Evolutionary conservation across 192 early-diverging fungal genomes (phyloP).

Genomic region (Podila minutissima): DNA sequence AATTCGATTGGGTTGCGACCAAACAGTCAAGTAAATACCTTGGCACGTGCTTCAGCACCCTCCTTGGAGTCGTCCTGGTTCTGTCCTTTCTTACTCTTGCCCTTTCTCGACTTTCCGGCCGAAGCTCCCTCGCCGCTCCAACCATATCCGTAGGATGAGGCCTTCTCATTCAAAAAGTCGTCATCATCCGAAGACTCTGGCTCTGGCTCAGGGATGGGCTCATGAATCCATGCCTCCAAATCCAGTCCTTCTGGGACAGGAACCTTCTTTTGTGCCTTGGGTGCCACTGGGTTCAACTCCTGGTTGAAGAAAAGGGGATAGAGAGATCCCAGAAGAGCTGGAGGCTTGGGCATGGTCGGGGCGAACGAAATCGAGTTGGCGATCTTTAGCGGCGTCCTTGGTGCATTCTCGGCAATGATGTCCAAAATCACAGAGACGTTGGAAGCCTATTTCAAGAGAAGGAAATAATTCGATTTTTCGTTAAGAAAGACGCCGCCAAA

Average conservation of each 20-base stretch:
- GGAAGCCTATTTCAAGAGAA: constrained; percentile 44
- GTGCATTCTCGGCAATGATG: constrained; percentile 55
- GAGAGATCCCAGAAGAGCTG: constrained; percentile 66
- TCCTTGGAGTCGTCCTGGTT: constrained; percentile 55
- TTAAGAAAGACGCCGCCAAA: constrained; percentile 14
- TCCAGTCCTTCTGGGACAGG: constrained; percentile 89
- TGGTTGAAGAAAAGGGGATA: constrained; percentile 75
- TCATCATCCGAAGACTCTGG: constrained; percentile 54
- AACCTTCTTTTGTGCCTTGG: constrained; percentile 90
- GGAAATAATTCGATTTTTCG: not conserved
- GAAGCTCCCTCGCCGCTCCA: constrained; percentile 42
- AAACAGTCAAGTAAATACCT: constrained; percentile 29
- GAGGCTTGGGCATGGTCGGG: constrained; percentile 48
- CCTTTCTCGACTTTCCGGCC: constrained; percentile 43
- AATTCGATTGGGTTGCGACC: no score
- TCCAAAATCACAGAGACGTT: constrained; percentile 61
- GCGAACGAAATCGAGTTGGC: constrained; percentile 40
- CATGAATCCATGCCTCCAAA: constrained; percentile 83
- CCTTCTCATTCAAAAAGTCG: constrained; percentile 40
- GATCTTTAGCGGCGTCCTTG: constrained; percentile 41
- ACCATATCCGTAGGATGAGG: constrained; percentile 39
- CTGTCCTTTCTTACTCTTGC: constrained; percentile 31
- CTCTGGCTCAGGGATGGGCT: constrained; percentile 72
- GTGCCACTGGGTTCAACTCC: constrained; percentile 91
- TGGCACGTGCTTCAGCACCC: constrained; percentile 52